Evolutionary conservation across 495 filamentous ascomycete genomes (phyloP).

Genomic region (Penicillium goetzii): DNA sequence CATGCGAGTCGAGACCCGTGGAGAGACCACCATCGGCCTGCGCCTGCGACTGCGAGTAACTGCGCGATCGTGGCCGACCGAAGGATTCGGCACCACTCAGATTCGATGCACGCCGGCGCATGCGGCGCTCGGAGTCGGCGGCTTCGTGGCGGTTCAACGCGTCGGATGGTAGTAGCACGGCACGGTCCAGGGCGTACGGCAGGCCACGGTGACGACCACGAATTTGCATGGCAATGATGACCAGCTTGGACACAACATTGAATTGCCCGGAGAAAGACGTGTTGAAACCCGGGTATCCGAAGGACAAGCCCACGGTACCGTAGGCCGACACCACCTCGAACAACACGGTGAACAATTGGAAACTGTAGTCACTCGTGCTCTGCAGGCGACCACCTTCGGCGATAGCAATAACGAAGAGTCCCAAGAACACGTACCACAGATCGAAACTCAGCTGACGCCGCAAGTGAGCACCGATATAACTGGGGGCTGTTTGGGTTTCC

Average conservation of each 20-base stretch:
- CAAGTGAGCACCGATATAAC: constrained; percentile 86
- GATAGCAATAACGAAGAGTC: constrained; percentile 85
- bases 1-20: constrained; percentile 35
- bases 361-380: constrained; percentile 58
- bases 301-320: constrained; percentile 87
- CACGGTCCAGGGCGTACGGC: constrained; percentile 88
- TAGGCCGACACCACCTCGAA: constrained; percentile 94
- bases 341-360: constrained; percentile 79
- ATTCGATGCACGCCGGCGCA: constrained; percentile 59
- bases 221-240: constrained; percentile 92
- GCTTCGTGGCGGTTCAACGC: constrained; percentile 71
- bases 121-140: constrained; percentile 57
- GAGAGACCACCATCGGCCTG: constrained; percentile 31
- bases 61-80: constrained; percentile 31
- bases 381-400: constrained; percentile 71
- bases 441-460: constrained; percentile 91
- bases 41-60: constrained; percentile 27
- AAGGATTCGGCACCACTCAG: constrained; percentile 47
- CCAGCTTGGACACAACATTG: constrained; percentile 77
- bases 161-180: constrained; percentile 82
- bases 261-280: constrained; percentile 83
- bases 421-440: constrained; percentile 91
- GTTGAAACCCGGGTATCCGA: constrained; percentile 77
- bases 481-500: constrained; percentile 61
- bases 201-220: constrained; percentile 91